Evolutionary conservation across 2,329 filamentous ascomycete species (phyloP), one percentile per base, ranked within the genome.

Genomic region (Aureobasidium sp.): DNA sequence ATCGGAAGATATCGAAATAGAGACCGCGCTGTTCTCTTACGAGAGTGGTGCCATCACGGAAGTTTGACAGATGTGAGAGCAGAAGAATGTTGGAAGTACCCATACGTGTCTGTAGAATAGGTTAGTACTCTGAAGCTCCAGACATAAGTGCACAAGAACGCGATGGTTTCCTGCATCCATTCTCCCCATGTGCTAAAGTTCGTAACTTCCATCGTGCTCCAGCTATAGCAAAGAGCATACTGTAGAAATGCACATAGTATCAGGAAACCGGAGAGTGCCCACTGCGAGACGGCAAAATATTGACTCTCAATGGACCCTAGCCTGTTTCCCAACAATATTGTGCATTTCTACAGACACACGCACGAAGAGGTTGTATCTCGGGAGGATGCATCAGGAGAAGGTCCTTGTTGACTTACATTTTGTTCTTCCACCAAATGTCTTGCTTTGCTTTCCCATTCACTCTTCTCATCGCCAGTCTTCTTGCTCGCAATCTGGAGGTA

Each of bases 11-110:
- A 74, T 99, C 94, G 62, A 92, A 94, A 45, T 90, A 83, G 3
- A 99, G 82, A 25, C 92, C 91, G 63, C 95, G 90, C 70, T 97
- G 90, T 76, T 99, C 94, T 67, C 92, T 90, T 61, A 99, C 92
- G 1, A 99, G 83, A 1, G 91, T 90, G 0, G 91, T 96, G 21
- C 94, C 94, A 69, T 95, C 91, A 48, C 84, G 83, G 77, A 97
- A 99, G 67, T 91, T 85, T 4, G 92, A 92, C 3, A 99, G 80
- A 70, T 97, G 91, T 0, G 95, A 99, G 2, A 99, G 82, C 0
- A 99, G 80, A 0, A 99, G 82, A 15, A 99, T 90, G 68, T 96
- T 97, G 1, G 94, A 97, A 65, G 91, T 94, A 69, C 96, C 93
- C 70, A 99, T 96, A 0, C 90, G 87, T 16, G 42, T 47, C 57